These are phyloP conservation scores for Saccharomycopsis sp. DNA, from an alignment of 805 yeast genomes.

Conservation along the genomic window DNA sequence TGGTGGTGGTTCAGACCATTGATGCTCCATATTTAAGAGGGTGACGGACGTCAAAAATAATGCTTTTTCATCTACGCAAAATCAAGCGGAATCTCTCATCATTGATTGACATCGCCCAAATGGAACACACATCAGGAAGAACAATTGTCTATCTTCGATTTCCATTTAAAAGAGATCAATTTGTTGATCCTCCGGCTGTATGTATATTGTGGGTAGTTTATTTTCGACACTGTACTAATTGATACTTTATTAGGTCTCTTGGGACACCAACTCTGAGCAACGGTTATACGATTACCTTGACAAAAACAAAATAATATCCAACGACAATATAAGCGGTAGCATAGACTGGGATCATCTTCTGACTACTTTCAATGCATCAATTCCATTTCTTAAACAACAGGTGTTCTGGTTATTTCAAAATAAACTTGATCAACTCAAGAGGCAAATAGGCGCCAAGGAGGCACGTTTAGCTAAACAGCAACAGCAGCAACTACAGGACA, in stretches of 20 bases:
- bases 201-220: constrained; percentile 26
- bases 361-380: constrained; percentile 28
- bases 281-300: constrained; percentile 28
- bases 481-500: neutral
- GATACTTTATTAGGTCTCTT: constrained; percentile 16
- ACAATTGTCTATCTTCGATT: constrained; percentile 39
- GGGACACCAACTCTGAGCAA: constrained; percentile 23
- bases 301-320: constrained; percentile 18
- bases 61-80: too few relatives aligned
- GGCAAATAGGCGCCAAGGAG: constrained; percentile 26
- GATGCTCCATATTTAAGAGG: too few relatives aligned
- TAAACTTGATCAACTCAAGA: constrained; percentile 30
- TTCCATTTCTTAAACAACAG: constrained; percentile 30
- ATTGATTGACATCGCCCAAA: too few relatives aligned
- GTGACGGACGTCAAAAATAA: too few relatives aligned
- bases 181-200: constrained; percentile 34
- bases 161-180: constrained; percentile 35
- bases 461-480: too few relatives aligned
- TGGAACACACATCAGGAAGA: too few relatives aligned
- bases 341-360: constrained; percentile 31
- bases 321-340: constrained; percentile 23
- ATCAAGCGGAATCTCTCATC: too few relatives aligned
- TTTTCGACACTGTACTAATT: neutral
- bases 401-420: constrained; percentile 37
- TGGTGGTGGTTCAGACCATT: too few relatives aligned